phyloP scores from a whole-genome alignment of 257 asterid genomes.

The Salvia rosmarinus region DNA sequence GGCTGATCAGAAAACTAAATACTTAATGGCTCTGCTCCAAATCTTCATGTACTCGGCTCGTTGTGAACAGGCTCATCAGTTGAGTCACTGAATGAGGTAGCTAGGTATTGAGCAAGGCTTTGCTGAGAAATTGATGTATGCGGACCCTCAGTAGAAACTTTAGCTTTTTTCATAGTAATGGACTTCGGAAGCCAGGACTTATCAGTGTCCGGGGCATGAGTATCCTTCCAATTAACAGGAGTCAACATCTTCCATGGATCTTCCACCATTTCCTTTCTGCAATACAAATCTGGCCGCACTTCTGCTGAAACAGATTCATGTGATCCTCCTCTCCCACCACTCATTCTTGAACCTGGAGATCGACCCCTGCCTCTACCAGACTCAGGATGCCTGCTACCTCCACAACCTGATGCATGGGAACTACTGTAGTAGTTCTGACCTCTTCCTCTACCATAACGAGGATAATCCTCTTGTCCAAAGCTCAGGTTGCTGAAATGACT shows the following conservation, averaged over 20 bases:
- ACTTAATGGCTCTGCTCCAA: background rate
- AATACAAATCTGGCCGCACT: slow-evolving; percentile 50
- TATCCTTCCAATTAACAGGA: slow-evolving; percentile 63
- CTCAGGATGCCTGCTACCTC: slow-evolving; percentile 32
- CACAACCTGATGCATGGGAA: slow-evolving; percentile 43
- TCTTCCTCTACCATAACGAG: slow-evolving; percentile 51
- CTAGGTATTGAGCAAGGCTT: slow-evolving; percentile 81
- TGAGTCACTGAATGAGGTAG: slow-evolving; percentile 62
- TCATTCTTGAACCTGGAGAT: slow-evolving; percentile 39
- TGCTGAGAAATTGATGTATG: slow-evolving; percentile 42
- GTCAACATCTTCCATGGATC: slow-evolving; percentile 72
- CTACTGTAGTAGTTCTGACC: slow-evolving; percentile 41
- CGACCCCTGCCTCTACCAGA: slow-evolving; percentile 54
- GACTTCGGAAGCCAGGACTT: slow-evolving; percentile 60
- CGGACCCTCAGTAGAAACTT: slow-evolving; percentile 48
- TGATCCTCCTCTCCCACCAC: slow-evolving; percentile 49
- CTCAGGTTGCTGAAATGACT: slow-evolving; percentile 38
- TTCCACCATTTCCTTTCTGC: slow-evolving; percentile 71
- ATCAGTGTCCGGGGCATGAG: slow-evolving; percentile 26
- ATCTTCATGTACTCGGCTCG: slow-evolving; percentile 33
- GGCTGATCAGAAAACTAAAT: background rate
- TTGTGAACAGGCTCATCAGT: slow-evolving; percentile 36
- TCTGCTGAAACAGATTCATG: slow-evolving; percentile 45
- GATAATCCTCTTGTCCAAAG: slow-evolving; percentile 35
- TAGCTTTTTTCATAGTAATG: slow-evolving; percentile 53